Conservation (phyloP, 2,329 filamentous ascomycete genomes). For the Talaromyces sp. region DNA sequence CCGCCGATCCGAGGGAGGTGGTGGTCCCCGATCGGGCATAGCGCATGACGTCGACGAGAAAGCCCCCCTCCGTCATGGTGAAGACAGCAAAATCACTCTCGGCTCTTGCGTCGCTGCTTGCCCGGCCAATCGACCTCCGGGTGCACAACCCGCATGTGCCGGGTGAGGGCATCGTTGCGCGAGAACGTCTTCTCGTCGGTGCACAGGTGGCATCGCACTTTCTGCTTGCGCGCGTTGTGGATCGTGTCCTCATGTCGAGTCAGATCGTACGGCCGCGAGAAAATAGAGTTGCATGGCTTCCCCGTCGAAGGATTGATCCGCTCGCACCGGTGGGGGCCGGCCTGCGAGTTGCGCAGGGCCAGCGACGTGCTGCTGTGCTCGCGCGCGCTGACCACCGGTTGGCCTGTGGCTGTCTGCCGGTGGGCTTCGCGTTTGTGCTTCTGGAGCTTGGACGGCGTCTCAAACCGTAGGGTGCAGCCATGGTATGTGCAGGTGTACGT, state of each 20-base stretch:
- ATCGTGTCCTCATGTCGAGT: slow-evolving; percentile 97
- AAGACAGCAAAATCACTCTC: slow-evolving; percentile 22
- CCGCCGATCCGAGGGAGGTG: slow-evolving; percentile 10
- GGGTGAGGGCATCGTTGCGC: slow-evolving; percentile 85
- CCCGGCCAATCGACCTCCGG: slow-evolving; percentile 81
- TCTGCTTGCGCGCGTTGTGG: slow-evolving; percentile 89
- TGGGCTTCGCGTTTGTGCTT: slow-evolving; percentile 96
- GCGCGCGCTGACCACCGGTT: slow-evolving; percentile 24
- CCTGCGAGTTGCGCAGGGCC: slow-evolving; percentile 72
- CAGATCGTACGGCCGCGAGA: slow-evolving; percentile 92
- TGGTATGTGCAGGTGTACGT: slow-evolving; percentile 97
- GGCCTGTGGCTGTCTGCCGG: slow-evolving; percentile 55
- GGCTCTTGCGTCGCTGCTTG: slow-evolving; percentile 45
- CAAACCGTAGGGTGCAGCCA: slow-evolving; percentile 81
- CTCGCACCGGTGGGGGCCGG: slow-evolving; percentile 87
- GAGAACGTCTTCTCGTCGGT: slow-evolving; percentile 97
- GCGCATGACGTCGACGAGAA: not conserved
- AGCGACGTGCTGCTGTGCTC: slow-evolving; percentile 45
- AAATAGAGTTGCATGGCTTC: slow-evolving; percentile 89
- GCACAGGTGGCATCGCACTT: slow-evolving; percentile 87
- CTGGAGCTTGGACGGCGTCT: slow-evolving; percentile 78
- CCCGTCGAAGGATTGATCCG: slow-evolving; percentile 91
- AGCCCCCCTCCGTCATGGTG: slow-evolving; percentile 5
- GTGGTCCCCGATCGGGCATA: slow-evolving; percentile 4
- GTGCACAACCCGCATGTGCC: slow-evolving; percentile 92